Base-by-base conservation (phyloP, 163 green algal species). In the Scenedesmus sp. region DNA sequence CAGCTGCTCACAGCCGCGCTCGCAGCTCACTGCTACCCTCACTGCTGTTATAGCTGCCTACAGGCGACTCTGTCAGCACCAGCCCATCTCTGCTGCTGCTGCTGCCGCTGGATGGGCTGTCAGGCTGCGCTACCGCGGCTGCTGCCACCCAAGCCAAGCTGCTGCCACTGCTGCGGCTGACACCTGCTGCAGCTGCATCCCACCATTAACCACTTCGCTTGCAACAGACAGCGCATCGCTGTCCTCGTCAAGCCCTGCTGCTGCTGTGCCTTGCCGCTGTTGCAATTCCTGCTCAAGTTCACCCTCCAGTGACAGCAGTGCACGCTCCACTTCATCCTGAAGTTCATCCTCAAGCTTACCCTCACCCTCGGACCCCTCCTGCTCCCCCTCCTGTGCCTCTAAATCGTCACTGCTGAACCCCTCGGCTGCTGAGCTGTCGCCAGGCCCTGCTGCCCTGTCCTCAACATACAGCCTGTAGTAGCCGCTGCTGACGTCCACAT, bases 401-500 rank as follows among this genome's bases (percentile, higher is more conserved):
- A 79, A 18, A 8, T 84, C 76, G 3, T 70, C 13, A 70, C 34
- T 59, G 34, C 46, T 84, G 2, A 52, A 84, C 26, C 9, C 18
- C 46, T 84, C 76, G 60, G 76, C 76, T 59, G 76, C 76, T 84
- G 34, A 9, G 59, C 23, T 88, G 83, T 66, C 73, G 87, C 62
- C 55, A 15, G 52, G 13, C 52, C 70, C 23, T 34, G 20, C 76
- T n/a, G 76, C 55, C 55, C 56, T 56, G n/a, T 91, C 87, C 46
- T 23, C 10, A 6, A 89, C 88, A 73, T 84, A 73, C 81, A 92
- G 54, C 26, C 88, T 59, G 66, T 76, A 92, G 62, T 82, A 84
- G 34, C 79, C 88, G 23, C 20, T 81, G 23, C 26, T 59, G 9
- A 88, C 77, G 57, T 92, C 81, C 52, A 92, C 88, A 55, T 94